phyloP scores from a whole-genome alignment of 305 asterid genomes.

The Plantago lanceolata region DNA sequence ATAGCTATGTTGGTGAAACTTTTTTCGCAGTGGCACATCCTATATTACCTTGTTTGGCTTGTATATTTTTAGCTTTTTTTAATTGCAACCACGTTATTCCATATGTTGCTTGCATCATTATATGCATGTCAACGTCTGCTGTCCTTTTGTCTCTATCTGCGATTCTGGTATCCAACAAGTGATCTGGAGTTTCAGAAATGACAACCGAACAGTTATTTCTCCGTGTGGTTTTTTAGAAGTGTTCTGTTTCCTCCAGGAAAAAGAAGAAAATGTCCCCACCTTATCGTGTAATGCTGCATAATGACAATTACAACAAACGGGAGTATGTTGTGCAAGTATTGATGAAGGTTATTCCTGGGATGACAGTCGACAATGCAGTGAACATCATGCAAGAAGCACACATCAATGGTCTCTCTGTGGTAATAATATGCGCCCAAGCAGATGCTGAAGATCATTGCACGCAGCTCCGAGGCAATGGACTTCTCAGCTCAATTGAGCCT shows the following conservation, averaged over 20 bases:
- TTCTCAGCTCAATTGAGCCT: conserved; percentile 89
- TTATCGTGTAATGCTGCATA: conserved; percentile 80
- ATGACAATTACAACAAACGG: conserved; percentile 79
- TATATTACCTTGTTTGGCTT: neutral
- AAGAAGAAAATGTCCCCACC: conserved; percentile 84
- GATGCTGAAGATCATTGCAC: conserved; percentile 92
- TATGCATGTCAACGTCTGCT: conserved; percentile 9
- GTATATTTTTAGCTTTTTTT: neutral
- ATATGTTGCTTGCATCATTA: conserved; percentile 2
- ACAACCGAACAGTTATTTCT: conserved; percentile 3
- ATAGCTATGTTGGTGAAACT: neutral
- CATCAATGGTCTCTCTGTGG: conserved; percentile 70
- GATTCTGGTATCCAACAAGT: neutral
- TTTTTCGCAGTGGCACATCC: neutral
- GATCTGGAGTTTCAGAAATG: neutral
- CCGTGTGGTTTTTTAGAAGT: neutral
- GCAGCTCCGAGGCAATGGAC: conserved; percentile 89
- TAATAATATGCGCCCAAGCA: conserved; percentile 76
- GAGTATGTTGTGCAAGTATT: conserved; percentile 96
- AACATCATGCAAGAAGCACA: conserved; percentile 97
- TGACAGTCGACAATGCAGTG: conserved; percentile 89
- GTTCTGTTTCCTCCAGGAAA: conserved; percentile 46
- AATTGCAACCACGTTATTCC: neutral
- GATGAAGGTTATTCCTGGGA: conserved; percentile 97
- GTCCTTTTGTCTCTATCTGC: neutral